These are phyloP conservation scores for Phytopythium mirpurense DNA, from an alignment of 352 stramenopile genomes.

Conservation along the genomic window DNA sequence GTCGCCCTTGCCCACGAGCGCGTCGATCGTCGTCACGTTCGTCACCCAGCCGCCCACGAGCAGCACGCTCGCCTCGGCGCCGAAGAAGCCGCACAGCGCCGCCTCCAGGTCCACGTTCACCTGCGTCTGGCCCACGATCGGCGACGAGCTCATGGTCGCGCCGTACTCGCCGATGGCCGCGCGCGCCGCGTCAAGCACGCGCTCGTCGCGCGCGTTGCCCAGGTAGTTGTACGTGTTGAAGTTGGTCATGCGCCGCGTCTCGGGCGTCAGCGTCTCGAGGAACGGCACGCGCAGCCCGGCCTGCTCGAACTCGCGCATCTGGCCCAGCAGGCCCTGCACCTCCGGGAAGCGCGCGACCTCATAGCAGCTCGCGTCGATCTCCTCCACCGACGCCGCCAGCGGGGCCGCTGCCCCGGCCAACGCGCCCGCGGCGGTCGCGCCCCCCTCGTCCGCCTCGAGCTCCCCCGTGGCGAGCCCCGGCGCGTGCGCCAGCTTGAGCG, in stretches of 20 bases:
- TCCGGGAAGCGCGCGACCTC: slow-evolving; percentile 65
- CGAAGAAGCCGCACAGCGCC: slow-evolving; percentile 59
- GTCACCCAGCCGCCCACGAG: slow-evolving; percentile 74
- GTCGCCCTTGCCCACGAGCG: slow-evolving; percentile 63
- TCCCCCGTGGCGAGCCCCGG: slow-evolving; percentile 51
- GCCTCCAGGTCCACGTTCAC: slow-evolving; percentile 69
- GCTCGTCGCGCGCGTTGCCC: slow-evolving; percentile 54
- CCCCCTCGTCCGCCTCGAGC: slow-evolving; percentile 26
- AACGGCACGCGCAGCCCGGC: slow-evolving; percentile 67
- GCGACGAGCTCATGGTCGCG: slow-evolving; percentile 77
- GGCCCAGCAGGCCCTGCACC: slow-evolving; percentile 46
- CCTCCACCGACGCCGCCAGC: slow-evolving; percentile 22
- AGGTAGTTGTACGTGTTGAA: slow-evolving; percentile 89
- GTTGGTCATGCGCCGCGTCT: slow-evolving; percentile 74
- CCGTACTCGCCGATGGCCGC: slow-evolving; percentile 64
- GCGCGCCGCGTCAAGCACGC: slow-evolving; percentile 48
- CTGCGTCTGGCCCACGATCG: slow-evolving; percentile 71
- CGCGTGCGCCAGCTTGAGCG: slow-evolving; percentile 49
- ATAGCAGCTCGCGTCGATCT: slow-evolving; percentile 64
- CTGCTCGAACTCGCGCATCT: slow-evolving; percentile 73
- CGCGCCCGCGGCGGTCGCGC: slow-evolving; percentile 9
- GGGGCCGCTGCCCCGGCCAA: slow-evolving; percentile 5
- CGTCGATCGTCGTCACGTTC: slow-evolving; percentile 76
- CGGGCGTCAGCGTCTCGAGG: slow-evolving; percentile 60
- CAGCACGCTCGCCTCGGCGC: slow-evolving; percentile 44